Evolutionary conservation across 345 rosid genomes (phyloP).

Genomic region (Mangifera indica): DNA sequence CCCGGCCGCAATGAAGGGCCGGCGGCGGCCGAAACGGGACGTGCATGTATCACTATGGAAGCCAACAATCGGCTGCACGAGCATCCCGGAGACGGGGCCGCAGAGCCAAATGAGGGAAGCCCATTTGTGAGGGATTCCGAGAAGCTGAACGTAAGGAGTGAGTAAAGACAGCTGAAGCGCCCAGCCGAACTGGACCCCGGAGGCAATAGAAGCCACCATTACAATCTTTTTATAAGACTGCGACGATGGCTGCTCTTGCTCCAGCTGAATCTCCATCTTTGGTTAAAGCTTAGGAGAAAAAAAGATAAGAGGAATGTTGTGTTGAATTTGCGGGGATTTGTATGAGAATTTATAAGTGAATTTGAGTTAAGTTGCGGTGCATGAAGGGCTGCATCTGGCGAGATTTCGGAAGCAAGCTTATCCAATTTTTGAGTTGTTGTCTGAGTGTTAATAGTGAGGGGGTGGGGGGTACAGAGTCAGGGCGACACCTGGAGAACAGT

Average conservation of each 20-base stretch:
- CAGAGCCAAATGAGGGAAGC: slow-evolving; percentile 90
- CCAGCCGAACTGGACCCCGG: slow-evolving; percentile 95
- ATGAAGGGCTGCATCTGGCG: not conserved
- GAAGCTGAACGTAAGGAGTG: slow-evolving; percentile 82
- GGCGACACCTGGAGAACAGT: not conserved
- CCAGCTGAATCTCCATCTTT: not conserved
- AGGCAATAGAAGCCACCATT: slow-evolving; percentile 71
- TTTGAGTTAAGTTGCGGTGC: not conserved
- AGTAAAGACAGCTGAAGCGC: slow-evolving; percentile 81
- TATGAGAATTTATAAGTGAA: not conserved
- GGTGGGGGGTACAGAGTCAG: not conserved
- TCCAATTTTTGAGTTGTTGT: not conserved
- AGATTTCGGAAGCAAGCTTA: not conserved
- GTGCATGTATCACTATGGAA: slow-evolving; percentile 76
- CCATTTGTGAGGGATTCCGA: slow-evolving; percentile 87
- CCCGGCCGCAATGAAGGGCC: slow-evolving; percentile 74
- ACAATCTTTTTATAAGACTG: slow-evolving; percentile 44
- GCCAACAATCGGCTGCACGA: slow-evolving; percentile 88
- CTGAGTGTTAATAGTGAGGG: not conserved
- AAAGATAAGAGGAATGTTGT: no score
- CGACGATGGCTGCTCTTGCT: not conserved
- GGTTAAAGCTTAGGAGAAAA: no score
- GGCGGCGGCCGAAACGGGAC: slow-evolving; percentile 81
- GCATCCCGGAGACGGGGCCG: slow-evolving; percentile 84
- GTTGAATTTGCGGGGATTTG: not conserved